Conservation (phyloP, 2,329 filamentous ascomycete genomes). For the Sordariomycetes sp. region DNA sequence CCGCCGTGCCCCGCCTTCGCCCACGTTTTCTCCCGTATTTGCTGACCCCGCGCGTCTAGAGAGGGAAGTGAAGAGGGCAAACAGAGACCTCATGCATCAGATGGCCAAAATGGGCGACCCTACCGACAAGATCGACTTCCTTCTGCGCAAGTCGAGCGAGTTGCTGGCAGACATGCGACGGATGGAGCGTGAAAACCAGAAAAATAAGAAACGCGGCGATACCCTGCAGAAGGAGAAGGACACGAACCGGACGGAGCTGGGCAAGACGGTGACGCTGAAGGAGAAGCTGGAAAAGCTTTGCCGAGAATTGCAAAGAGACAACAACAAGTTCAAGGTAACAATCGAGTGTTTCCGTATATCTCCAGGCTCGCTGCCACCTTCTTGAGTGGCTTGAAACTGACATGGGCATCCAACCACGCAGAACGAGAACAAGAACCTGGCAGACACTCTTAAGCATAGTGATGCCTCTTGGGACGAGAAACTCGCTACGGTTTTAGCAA, state of each 20-base stretch:
- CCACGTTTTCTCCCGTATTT: background rate
- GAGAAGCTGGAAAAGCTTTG: slow-evolving; percentile 96
- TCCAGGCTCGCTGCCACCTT: background rate
- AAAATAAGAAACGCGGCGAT: slow-evolving; percentile 92
- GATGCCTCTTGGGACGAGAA: slow-evolving; percentile 77
- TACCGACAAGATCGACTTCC: slow-evolving; percentile 79
- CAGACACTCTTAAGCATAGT: slow-evolving; percentile 75
- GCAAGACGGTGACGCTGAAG: slow-evolving; percentile 82
- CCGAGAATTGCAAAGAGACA: slow-evolving; percentile 87
- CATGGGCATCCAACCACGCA: slow-evolving; percentile 19
- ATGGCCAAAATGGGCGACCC: slow-evolving; percentile 79
- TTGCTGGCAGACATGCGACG: slow-evolving; percentile 92
- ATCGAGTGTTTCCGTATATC: background rate
- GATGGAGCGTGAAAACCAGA: slow-evolving; percentile 84
- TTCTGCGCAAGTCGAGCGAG: slow-evolving; percentile 86
- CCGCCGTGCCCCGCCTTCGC: background rate
- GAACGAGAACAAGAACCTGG: slow-evolving; percentile 88
- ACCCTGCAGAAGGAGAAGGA: slow-evolving; percentile 96
- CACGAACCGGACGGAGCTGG: slow-evolving; percentile 74
- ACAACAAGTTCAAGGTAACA: slow-evolving; percentile 91
- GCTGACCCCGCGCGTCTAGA: slow-evolving; percentile 37
- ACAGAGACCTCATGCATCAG: slow-evolving; percentile 77
- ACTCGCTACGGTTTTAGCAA: slow-evolving; percentile 67
- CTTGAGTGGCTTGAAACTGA: background rate
- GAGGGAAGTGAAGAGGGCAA: slow-evolving; percentile 88